These are phyloP conservation scores for Hansenula sp. DNA, from an alignment of 1,139 yeast species.

Conservation along the genomic window DNA sequence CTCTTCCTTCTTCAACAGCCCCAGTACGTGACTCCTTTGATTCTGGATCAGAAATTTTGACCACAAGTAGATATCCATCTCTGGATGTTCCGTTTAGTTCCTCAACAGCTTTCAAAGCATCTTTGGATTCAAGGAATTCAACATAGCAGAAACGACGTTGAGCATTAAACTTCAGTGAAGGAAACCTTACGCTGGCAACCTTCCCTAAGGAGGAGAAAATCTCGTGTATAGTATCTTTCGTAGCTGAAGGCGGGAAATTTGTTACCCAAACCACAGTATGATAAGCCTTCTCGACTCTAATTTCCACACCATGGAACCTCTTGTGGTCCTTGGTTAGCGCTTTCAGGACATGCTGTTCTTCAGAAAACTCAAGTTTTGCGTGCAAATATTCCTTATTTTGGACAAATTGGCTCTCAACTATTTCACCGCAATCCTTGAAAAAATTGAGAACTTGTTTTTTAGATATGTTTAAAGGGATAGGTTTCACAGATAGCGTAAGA, in stretches of 20 bases:
- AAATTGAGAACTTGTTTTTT: slow-evolving; percentile 35
- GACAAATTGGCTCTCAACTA: slow-evolving; percentile 32
- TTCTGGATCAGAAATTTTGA: slow-evolving; percentile 55
- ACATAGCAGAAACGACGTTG: slow-evolving; percentile 74
- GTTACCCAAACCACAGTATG: slow-evolving; percentile 62
- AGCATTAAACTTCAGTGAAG: slow-evolving; percentile 54
- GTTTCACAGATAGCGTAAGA: slow-evolving; percentile 43
- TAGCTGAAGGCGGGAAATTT: slow-evolving; percentile 63
- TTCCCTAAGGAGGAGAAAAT: slow-evolving; percentile 45
- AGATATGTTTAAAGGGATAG: slow-evolving; percentile 30
- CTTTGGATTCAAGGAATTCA: slow-evolving; percentile 45
- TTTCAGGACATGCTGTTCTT: slow-evolving; percentile 46
- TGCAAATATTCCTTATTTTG: slow-evolving; percentile 24
- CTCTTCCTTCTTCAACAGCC: slow-evolving; percentile 48
- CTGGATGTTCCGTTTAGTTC: slow-evolving; percentile 37
- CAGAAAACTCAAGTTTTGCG: slow-evolving; percentile 55
- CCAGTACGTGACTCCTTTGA: slow-evolving; percentile 35
- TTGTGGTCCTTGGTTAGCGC: slow-evolving; percentile 63
- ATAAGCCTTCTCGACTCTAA: slow-evolving; percentile 43
- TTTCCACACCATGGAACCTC: slow-evolving; percentile 35
- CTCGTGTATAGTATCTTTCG: slow-evolving; percentile 35
- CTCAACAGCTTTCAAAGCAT: slow-evolving; percentile 46
- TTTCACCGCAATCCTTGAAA: slow-evolving; percentile 62
- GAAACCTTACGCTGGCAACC: slow-evolving; percentile 55
- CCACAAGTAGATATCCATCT: slow-evolving; percentile 39